These are phyloP conservation scores for Neurospora tetrasperma DNA, from an alignment of 495 filamentous ascomycete species.

Conservation along the genomic window DNA sequence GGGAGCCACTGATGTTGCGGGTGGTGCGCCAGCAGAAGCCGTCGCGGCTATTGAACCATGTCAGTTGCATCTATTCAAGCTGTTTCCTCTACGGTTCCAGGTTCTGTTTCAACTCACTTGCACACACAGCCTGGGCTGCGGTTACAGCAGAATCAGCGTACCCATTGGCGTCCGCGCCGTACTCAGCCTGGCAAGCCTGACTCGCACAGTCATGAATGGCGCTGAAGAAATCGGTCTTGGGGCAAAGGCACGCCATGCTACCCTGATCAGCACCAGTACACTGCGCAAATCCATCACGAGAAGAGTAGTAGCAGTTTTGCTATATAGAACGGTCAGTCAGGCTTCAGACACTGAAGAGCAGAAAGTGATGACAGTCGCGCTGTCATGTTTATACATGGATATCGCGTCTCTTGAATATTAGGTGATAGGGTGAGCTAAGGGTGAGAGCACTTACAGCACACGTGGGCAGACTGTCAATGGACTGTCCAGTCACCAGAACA, in stretches of 20 bases:
- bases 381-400: neutral
- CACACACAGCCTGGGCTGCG: slow-evolving; percentile 20
- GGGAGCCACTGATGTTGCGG: slow-evolving; percentile 4
- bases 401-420: neutral
- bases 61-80: neutral
- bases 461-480: slow-evolving; percentile 11
- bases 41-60: neutral
- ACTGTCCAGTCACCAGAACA: slow-evolving; percentile 11
- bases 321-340: slow-evolving; percentile 15
- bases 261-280: slow-evolving; percentile 11
- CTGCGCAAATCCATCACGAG: slow-evolving; percentile 1
- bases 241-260: slow-evolving; percentile 20
- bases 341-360: neutral
- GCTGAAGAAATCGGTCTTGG: slow-evolving; percentile 9
- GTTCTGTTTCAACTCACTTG: slow-evolving; percentile 21
- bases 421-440: neutral
- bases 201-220: slow-evolving; percentile 14
- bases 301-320: slow-evolving; percentile 15
- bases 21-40: slow-evolving; percentile 12
- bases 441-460: slow-evolving; percentile 19
- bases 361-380: neutral
- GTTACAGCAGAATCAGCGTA: slow-evolving; percentile 2
- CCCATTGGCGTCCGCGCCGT: neutral
- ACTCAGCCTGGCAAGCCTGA: slow-evolving; percentile 9
- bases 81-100: neutral